Percentiles rank a stretch among this genome's conserved stretches.
phyloP scores from a whole-genome alignment of 768 basidiomycete genomes.

The Rhodotorula paludigena region DNA sequence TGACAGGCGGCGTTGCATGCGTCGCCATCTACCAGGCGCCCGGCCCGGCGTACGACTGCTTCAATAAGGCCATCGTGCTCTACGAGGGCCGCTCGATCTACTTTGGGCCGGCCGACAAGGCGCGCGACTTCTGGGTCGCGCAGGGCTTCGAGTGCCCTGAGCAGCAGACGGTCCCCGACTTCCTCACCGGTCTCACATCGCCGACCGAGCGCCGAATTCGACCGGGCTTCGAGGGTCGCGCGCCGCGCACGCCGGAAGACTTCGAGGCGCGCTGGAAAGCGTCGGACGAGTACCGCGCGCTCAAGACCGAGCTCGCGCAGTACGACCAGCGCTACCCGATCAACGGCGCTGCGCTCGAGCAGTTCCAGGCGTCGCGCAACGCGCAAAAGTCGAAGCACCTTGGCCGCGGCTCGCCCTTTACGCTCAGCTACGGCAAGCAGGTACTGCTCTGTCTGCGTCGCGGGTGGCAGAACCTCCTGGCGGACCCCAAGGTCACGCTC shows the following conservation, averaged over 20 bases:
- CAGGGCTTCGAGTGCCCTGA: conserved; percentile 51
- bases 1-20: conserved; percentile 3
- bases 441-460: neutral
- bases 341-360: conserved; percentile 42
- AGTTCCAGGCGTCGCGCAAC: conserved; percentile 47
- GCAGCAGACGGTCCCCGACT: conserved; percentile 47
- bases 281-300: conserved; percentile 45
- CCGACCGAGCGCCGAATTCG: conserved; percentile 56
- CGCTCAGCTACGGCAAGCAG: conserved; percentile 47
- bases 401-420: conserved; percentile 50
- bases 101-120: conserved; percentile 63
- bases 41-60: conserved; percentile 50
- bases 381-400: conserved; percentile 49
- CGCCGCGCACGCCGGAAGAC: conserved; percentile 52
- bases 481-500: conserved; percentile 48
- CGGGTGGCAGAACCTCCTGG: conserved; percentile 46
- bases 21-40: conserved; percentile 20
- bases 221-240: conserved; percentile 47
- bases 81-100: conserved; percentile 70
- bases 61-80: conserved; percentile 72
- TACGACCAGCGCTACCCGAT: conserved; percentile 46
- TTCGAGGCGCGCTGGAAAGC: conserved; percentile 51
- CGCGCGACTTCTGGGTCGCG: conserved; percentile 66
- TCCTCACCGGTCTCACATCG: conserved; percentile 55
- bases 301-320: conserved; percentile 39